Evolutionary conservation across 2,329 filamentous ascomycete genomes (phyloP), one percentile per base, ranked within the genome.

Genomic region (Teratosphaeria viscida): DNA sequence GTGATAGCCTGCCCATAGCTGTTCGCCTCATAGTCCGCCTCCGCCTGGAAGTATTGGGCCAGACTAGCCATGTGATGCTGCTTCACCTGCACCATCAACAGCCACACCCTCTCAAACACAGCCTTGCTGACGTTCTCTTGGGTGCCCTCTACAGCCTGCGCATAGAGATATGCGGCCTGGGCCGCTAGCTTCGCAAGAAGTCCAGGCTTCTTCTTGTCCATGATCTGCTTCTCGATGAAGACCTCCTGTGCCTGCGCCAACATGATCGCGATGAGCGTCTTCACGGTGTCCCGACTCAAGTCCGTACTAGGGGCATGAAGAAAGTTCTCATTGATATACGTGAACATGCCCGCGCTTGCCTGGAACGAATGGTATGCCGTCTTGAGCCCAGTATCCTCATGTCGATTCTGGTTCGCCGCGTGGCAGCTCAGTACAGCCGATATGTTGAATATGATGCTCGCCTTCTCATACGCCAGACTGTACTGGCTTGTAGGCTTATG

Each of bases 311-410:
- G 94, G 1, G 94, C 94, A 70, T 99, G 94, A 39, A 99, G 79
- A 73, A 99, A 99, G 77, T 99, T 99, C 77, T 99, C 94, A 75
- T 99, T 99, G 78, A 99, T 99, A 71, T 99, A 99, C 57, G 92
- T 97, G 75, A 97, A 99, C 94, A 99, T 99, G 77, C 94, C 94
- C 10, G 94, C 94, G 7, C 92, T 92, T 49, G 94, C 94, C 75
- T 99, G 94, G 77, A 97, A 97, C 23, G 92, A 96, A 75, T 99
- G 92, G 73, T 97, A 99, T 19, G 94, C 90, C 14, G 91, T 92
- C 78, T 99, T 99, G 72, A 97, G 83, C 37, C 92, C 92, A 5
- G 88, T 83, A 71, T 99, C 94, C 72, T 97, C 92, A 64, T 89
- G 88, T 56, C 94, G 86, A 67, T 94, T 92, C 76, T 99, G 95